Evolutionary conservation across 2,329 filamentous ascomycete genomes (phyloP).

Genomic region (Talaromyces sp.): DNA sequence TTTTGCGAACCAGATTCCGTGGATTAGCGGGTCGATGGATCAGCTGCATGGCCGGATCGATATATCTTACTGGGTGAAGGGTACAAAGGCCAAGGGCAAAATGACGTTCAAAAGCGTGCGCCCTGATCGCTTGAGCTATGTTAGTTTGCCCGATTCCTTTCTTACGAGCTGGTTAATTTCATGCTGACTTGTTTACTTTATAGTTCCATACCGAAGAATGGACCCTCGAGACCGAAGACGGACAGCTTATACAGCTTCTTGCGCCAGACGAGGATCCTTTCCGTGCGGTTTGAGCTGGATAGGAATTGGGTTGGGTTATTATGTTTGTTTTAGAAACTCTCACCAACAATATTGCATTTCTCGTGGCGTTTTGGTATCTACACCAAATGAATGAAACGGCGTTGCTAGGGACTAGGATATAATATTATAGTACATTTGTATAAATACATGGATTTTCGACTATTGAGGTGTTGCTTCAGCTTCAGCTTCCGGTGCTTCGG

Average conservation of each 20-base stretch:
- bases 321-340: background rate
- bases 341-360: constrained; percentile 15
- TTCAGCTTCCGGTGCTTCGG: background rate
- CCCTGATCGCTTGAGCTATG: constrained; percentile 56
- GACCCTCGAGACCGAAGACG: constrained; percentile 68
- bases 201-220: constrained; percentile 86
- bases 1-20: constrained; percentile 72
- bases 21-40: constrained; percentile 84
- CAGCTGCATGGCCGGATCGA: constrained; percentile 88
- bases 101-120: constrained; percentile 79
- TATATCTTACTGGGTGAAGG: constrained; percentile 81
- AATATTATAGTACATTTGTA: constrained; percentile 35
- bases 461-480: constrained; percentile 7
- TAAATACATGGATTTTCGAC: constrained; percentile 11
- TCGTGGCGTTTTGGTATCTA: constrained; percentile 11
- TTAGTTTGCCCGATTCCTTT: constrained; percentile 32
- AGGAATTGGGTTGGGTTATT: background rate
- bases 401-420: constrained; percentile 13
- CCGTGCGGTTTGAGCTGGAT: constrained; percentile 4
- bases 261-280: constrained; percentile 70
- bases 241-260: constrained; percentile 68
- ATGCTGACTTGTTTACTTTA: background rate
- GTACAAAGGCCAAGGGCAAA: constrained; percentile 62
- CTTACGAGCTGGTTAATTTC: background rate
- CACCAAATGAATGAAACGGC: background rate